Evolutionary conservation across 352 stramenopile species (phyloP).

Genomic region (Globisporangium rhizosaccharum): DNA sequence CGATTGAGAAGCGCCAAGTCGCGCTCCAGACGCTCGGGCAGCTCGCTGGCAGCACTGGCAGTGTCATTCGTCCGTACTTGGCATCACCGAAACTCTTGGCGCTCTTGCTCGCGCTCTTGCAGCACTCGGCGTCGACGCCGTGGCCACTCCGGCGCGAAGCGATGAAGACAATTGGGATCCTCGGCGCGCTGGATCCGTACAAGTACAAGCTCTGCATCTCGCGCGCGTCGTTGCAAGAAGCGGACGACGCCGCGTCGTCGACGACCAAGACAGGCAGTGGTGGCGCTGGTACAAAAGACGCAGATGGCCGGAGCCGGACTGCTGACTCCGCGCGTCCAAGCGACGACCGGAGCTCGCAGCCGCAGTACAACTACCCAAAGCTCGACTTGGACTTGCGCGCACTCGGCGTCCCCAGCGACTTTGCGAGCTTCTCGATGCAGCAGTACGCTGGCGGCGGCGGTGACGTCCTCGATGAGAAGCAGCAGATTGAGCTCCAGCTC

Average conservation of each 20-base stretch:
- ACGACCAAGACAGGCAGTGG: conserved; percentile 9
- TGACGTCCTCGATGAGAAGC: conserved; percentile 78
- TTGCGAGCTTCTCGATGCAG: conserved; percentile 50
- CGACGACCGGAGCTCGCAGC: conserved; percentile 10
- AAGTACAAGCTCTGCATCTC: conserved; percentile 88
- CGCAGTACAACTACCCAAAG: conserved; percentile 33
- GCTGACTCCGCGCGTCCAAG: no score
- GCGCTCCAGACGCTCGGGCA: conserved; percentile 94
- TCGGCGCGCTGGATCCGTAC: conserved; percentile 95
- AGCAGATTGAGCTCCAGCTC: conserved; percentile 82
- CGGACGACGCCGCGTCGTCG: conserved; percentile 40
- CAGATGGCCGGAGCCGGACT: not conserved
- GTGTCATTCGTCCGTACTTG: conserved; percentile 93
- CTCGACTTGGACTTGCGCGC: conserved; percentile 55
- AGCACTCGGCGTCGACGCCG: conserved; percentile 84
- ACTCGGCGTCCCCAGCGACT: conserved; percentile 49
- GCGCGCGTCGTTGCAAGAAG: conserved; percentile 56
- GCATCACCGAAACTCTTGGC: conserved; percentile 94
- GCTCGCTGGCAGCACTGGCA: conserved; percentile 91
- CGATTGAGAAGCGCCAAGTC: conserved; percentile 93
- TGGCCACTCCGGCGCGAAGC: conserved; percentile 94
- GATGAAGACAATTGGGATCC: conserved; percentile 95
- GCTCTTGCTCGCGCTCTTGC: conserved; percentile 92
- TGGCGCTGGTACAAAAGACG: not conserved
- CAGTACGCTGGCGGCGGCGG: conserved; percentile 11